Base-by-base conservation (phyloP, 257 asterid species). In the Datura wrightii region DNA sequence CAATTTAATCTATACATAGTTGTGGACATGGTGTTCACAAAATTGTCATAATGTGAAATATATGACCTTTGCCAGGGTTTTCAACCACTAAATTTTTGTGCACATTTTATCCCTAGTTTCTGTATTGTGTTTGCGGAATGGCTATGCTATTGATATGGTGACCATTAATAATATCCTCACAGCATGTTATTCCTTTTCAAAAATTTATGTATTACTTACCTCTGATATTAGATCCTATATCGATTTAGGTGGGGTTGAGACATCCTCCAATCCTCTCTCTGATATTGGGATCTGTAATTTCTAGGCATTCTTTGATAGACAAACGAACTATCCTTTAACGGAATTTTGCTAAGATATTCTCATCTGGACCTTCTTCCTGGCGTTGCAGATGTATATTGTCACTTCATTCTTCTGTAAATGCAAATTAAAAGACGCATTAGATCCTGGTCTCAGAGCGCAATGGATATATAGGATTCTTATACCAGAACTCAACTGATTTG, bases 381-480 rank as follows among this genome's bases (percentile, higher is more conserved):
- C 59, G 44, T 72, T 66, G 42, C 59, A 36, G 83, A 81, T 46
- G 56, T 71, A 31, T 18, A 65, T 72, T 53, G 48, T 62, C 67
- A 62, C 34, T 74, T 54, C 54, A 86, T 76, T 80, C 86, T 63
- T 83, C 81, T 63, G 72, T 79, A 31, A 83, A 72, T 31, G 44
- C 79, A 87, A 90, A 88, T 87, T 85, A 60, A 63, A 79, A 34
- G 72, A 42, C 84, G 85, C 85, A 86, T 90, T 84, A 85, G 91
- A 87, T 84, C 85, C 91, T 84, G 83, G 44, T 62, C 71, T 66
- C 62, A 78, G 13, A 34, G n/a, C 79, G 48, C 72, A 81, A 87
- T 44, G 69, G 63, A 76, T 74, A 48, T 74, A 24, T 48, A 48
- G 80, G 59, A 48, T 46, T 74, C 42, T 44, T 48, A 24, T 74